These are phyloP conservation scores for Salvia miltiorrhiza DNA, from an alignment of 257 asterid genomes.

Conservation along the genomic window DNA sequence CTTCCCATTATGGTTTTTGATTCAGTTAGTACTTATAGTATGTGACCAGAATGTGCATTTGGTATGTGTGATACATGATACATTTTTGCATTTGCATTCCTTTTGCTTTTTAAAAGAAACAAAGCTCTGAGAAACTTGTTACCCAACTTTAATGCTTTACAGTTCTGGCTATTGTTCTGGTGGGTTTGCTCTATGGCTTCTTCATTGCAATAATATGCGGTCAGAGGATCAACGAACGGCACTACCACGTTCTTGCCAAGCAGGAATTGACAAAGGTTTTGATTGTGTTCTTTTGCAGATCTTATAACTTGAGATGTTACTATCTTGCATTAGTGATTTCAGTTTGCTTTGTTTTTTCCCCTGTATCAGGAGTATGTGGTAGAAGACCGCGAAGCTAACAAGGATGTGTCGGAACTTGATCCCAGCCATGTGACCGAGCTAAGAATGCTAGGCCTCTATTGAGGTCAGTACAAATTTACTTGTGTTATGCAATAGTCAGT, in stretches of 20 bases:
- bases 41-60: background rate
- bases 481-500: background rate
- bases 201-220: slow-evolving; percentile 97
- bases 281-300: background rate
- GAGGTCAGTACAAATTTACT: slow-evolving; percentile 19
- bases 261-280: slow-evolving; percentile 90
- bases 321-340: background rate
- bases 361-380: slow-evolving; percentile 76
- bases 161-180: slow-evolving; percentile 93
- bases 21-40: background rate
- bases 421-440: slow-evolving; percentile 81
- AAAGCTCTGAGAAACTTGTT: background rate
- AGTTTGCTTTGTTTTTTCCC: background rate
- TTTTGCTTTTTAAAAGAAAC: background rate
- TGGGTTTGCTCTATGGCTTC: slow-evolving; percentile 97
- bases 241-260: slow-evolving; percentile 96
- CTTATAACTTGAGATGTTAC: background rate
- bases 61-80: background rate
- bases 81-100: background rate
- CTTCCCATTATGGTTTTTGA: background rate
- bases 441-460: slow-evolving; percentile 87
- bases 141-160: slow-evolving; percentile 22
- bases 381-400: slow-evolving; percentile 76
- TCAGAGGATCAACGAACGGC: slow-evolving; percentile 94
- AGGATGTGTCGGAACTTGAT: slow-evolving; percentile 70